Evolutionary conservation across 1,284 basidiomycete species (phyloP).

Genomic region (Inonotus obliquus): DNA sequence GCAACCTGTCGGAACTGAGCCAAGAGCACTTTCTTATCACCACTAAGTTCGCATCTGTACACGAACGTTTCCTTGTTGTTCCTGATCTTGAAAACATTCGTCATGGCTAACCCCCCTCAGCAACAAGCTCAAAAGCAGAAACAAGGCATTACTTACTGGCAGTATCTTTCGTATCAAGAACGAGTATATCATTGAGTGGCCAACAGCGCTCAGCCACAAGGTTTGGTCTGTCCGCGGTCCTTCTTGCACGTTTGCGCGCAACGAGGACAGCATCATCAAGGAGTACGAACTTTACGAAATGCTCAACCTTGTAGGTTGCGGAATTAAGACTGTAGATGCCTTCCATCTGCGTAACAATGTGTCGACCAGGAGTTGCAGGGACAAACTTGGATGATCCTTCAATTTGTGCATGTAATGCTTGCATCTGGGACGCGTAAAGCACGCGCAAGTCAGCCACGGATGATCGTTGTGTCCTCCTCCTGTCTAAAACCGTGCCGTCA

Average conservation of each 20-base stretch:
- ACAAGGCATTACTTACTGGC: slow-evolving; percentile 51
- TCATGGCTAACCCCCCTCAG: slow-evolving; percentile 57
- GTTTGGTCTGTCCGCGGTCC: slow-evolving; percentile 53
- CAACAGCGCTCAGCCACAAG: slow-evolving; percentile 93
- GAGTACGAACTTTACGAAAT: slow-evolving; percentile 85
- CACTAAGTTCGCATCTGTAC: slow-evolving; percentile 76
- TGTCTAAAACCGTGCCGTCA: slow-evolving; percentile 30
- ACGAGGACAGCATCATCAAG: slow-evolving; percentile 91
- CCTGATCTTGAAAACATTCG: slow-evolving; percentile 94
- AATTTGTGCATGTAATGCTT: slow-evolving; percentile 84
- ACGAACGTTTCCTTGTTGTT: slow-evolving; percentile 93
- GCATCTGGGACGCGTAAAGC: slow-evolving; percentile 92
- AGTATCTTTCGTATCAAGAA: slow-evolving; percentile 94
- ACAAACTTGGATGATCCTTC: slow-evolving; percentile 97
- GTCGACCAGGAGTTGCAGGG: slow-evolving; percentile 84
- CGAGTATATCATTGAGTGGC: slow-evolving; percentile 87
- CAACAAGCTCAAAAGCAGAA: slow-evolving; percentile 4
- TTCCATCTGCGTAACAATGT: slow-evolving; percentile 86
- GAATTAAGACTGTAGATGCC: slow-evolving; percentile 84
- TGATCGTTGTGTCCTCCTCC: slow-evolving; percentile 72
- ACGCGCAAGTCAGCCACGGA: slow-evolving; percentile 91
- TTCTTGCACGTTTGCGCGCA: slow-evolving; percentile 58
- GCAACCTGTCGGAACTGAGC: slow-evolving; percentile 87
- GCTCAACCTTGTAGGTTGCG: slow-evolving; percentile 92
- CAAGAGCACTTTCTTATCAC: slow-evolving; percentile 86